Evolutionary conservation across 2,329 filamentous ascomycete species (phyloP).

Genomic region (Exophiala mesophila): DNA sequence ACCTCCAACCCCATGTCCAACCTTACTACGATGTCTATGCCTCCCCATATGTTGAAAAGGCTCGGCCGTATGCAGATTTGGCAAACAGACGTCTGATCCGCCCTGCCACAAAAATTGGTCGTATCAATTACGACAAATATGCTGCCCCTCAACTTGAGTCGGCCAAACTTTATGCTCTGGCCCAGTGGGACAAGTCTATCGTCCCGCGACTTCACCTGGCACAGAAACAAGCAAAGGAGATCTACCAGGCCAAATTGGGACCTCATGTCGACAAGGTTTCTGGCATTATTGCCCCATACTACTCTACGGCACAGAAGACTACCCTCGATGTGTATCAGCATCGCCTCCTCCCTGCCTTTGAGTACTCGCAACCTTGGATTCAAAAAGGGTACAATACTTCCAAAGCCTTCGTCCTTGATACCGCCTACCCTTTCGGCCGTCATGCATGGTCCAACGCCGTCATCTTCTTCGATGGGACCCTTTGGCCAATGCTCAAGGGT

Average conservation of each 20-base stretch:
- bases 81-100: conserved; percentile 59
- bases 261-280: conserved; percentile 66
- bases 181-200: conserved; percentile 73
- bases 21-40: conserved; percentile 85
- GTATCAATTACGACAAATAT: conserved; percentile 59
- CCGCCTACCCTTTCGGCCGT: conserved; percentile 65
- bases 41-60: conserved; percentile 72
- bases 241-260: conserved; percentile 67
- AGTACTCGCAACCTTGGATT: conserved; percentile 68
- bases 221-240: conserved; percentile 54
- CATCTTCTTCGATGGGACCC: conserved; percentile 65
- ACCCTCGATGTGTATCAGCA: conserved; percentile 65
- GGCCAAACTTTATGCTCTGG: conserved; percentile 59
- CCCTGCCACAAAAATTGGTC: conserved; percentile 63
- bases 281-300: conserved; percentile 64
- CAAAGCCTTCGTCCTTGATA: conserved; percentile 62
- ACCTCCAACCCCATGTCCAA: conserved; percentile 66
- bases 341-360: conserved; percentile 70
- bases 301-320: conserved; percentile 58
- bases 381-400: conserved; percentile 62
- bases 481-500: conserved; percentile 76
- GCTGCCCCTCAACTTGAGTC: conserved; percentile 68
- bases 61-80: conserved; percentile 64
- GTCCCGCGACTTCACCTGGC: conserved; percentile 68
- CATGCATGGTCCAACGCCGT: conserved; percentile 66